Evolutionary conservation across 2,329 filamentous ascomycete species (phyloP), one percentile per base, ranked within the genome.

Genomic region (Massarina eburnea): DNA sequence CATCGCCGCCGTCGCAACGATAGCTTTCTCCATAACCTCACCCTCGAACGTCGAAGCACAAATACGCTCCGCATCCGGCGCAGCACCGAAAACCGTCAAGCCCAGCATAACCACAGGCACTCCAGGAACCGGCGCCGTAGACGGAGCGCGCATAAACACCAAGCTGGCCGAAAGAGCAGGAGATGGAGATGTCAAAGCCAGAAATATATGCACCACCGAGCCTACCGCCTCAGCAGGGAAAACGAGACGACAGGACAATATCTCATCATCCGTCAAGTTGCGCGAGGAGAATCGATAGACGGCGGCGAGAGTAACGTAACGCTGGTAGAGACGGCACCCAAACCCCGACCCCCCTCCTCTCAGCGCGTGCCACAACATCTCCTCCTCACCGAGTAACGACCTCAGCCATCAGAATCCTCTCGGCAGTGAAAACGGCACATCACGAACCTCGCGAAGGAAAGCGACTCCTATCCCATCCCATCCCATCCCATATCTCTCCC

Each of bases 381-480:
- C 51, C 2, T 70, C 63, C 2, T 60, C 58, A 1, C 48, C 56
- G 59, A 63, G 1, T 54, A 46, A 30, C 27, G 27, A 30, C 4
- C 2, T 46, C 18, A 14, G 41, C 48, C 0, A 66, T 41, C 1
- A 60, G 49, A 50, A 36, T 8, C 36, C 37, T 8, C 27, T 15
- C 2, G 43, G 34, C 7, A 15, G 8, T 2, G 39, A 45, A n/a
- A 54, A 51, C 6, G 48, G 51, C 2, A 71, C 38, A 3, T 72
- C 19, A 1, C 60, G 61, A 4, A 68, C 59, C 0, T 57, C 54
- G 1, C 62, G 39, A 7, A 67, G 52, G 8, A 61, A 54, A 18
- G 73, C 71, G 3, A 61, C 56, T 51, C 67, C 63, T 44, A 68
- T 61, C 9, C 71, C 67, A 12, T 68, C n/a, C n/a, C n/a, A n/a